Base-by-base conservation (phyloP, 106 monocot genomes). In the Acanthochlamys bracteata region DNA sequence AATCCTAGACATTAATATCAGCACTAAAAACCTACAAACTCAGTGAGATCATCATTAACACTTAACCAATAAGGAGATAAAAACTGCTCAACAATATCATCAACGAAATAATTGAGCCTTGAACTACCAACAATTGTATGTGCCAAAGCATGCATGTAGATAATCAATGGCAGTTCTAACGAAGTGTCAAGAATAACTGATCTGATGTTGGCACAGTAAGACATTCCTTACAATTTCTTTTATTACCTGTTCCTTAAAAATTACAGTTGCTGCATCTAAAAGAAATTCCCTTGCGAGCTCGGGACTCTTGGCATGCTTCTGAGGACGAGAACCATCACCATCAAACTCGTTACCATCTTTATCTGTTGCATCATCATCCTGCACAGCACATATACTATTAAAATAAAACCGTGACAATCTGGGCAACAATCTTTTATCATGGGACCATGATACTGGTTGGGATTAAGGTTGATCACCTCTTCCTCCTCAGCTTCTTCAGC, bases 401-500 rank as follows among this genome's bases (percentile, higher is more conserved):
- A 24, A 20, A 47, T 61, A 24, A 66, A 24, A 20, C 43, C 25
- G 59, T 16, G 1, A 24, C 24, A 1, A 20, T 55, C 1, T 20
- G 15, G 8, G 2, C 17, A 8, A 39, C 25, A 14, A 49, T 9
- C 6, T 49, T 49, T 49, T 17, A 49, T 12, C 17, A 49, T 49
- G 33, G 49, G 2, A 12, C 17, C 17, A 17, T 49, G 17, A 49
- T 14, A 17, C 49, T 4, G 2, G 15, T 49, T 4, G 49, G 49
- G 9, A 49, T 10, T 6, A 33, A 49, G 49, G 15, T 10, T 42
- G 64, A 41, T 62, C 64, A 96, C 96, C 84, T 96, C 96, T 79
- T 96, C 95, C 76, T 95, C 96, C 72, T 96, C 96, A 25, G 85
- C 85, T 78, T 96, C 95, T 75, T 96, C 96, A 71, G 96, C 96